A percentile compares a stretch with the other conserved stretches of the same genome.
phyloP scores from a whole-genome alignment of 1,284 basidiomycete species.

The Apiotrichum veenhuisii region DNA sequence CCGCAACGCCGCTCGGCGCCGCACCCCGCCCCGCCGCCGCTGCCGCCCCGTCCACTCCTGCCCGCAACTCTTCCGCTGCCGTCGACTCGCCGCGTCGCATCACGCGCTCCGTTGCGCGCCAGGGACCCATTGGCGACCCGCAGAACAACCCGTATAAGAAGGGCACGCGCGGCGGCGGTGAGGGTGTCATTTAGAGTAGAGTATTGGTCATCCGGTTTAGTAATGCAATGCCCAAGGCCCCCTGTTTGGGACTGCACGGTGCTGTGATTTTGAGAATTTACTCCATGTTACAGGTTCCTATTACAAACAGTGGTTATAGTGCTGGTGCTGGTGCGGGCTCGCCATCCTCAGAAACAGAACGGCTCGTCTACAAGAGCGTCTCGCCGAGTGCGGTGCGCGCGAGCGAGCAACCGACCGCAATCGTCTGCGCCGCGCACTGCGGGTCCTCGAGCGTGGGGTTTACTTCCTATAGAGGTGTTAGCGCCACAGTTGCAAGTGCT shows the following conservation, averaged over 20 bases:
- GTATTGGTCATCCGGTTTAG: no score
- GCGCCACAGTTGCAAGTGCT: background rate
- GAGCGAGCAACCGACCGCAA: slow-evolving; percentile 90
- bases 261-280: background rate
- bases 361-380: slow-evolving; percentile 46
- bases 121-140: slow-evolving; percentile 37
- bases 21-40: slow-evolving; percentile 11
- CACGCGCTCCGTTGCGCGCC: slow-evolving; percentile 30
- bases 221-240: no score
- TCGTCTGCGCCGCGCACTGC: slow-evolving; percentile 75
- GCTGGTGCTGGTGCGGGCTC: background rate
- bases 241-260: no score
- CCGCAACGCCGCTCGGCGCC: slow-evolving; percentile 23
- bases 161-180: slow-evolving; percentile 34
- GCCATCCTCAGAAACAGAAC: background rate
- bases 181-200: slow-evolving; percentile 37
- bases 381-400: slow-evolving; percentile 83
- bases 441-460: slow-evolving; percentile 78
- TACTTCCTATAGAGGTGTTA: slow-evolving; percentile 67
- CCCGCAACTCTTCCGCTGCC: background rate
- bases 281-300: background rate
- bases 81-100: slow-evolving; percentile 36
- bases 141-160: slow-evolving; percentile 43
- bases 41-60: background rate
- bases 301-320: background rate